These are phyloP conservation scores for Zygotorulaspora mrakii DNA, from an alignment of 1,139 yeast species.

Conservation along the genomic window DNA sequence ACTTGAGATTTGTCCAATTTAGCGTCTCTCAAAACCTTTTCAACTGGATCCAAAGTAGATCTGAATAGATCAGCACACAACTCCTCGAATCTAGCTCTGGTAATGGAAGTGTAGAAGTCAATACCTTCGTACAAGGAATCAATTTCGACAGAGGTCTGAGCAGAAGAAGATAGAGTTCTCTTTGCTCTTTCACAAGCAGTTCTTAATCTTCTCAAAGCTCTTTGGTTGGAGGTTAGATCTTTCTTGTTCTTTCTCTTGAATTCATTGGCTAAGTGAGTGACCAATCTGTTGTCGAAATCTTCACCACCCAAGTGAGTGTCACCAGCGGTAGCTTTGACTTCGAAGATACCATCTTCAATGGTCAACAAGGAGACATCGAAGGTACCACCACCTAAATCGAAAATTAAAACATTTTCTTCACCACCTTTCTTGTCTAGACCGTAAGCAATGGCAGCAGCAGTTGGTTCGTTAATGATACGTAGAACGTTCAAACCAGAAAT, in stretches of 20 bases:
- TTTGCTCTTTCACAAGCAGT: slow-evolving; percentile 91
- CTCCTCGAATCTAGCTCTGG: slow-evolving; percentile 92
- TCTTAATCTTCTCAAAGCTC: slow-evolving; percentile 84
- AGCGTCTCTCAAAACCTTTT: slow-evolving; percentile 80
- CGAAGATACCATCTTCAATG: slow-evolving; percentile 97
- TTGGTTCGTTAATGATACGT: slow-evolving; percentile 97
- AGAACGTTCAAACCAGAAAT: slow-evolving; percentile 95
- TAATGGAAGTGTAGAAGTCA: slow-evolving; percentile 78
- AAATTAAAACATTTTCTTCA: slow-evolving; percentile 88
- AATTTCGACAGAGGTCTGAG: slow-evolving; percentile 83
- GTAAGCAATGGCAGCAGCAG: slow-evolving; percentile 98
- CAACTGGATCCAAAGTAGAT: slow-evolving; percentile 81
- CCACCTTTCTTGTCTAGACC: slow-evolving; percentile 90
- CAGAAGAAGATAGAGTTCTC: slow-evolving; percentile 82
- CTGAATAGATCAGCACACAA: slow-evolving; percentile 80
- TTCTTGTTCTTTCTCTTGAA: slow-evolving; percentile 82
- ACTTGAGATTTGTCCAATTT: slow-evolving; percentile 73
- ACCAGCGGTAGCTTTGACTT: slow-evolving; percentile 99
- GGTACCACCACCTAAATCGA: slow-evolving; percentile 99
- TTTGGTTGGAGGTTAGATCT: slow-evolving; percentile 69
- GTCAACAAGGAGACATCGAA: slow-evolving; percentile 95
- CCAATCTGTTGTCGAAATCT: slow-evolving; percentile 80
- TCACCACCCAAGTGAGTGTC: slow-evolving; percentile 73
- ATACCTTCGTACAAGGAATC: slow-evolving; percentile 94
- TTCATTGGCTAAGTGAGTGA: slow-evolving; percentile 73